Evolutionary conservation across 176 grass and related monocot genomes (phyloP), one percentile per base, ranked within the genome.

Genomic region (Carex littledalei): DNA sequence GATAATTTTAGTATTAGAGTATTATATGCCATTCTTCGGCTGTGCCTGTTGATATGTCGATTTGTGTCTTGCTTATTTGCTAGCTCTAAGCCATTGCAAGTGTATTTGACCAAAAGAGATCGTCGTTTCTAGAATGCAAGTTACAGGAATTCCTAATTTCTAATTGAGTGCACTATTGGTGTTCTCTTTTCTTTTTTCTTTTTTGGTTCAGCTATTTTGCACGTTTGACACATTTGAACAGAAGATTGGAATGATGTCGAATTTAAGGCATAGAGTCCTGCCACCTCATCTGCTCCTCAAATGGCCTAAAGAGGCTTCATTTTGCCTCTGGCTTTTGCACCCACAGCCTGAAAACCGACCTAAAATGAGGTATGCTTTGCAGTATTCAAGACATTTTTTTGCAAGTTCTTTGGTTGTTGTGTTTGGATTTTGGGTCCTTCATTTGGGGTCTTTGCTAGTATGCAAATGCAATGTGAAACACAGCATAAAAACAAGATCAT

Each of bases 291-390:
- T 95, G 55, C 88, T 99, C 49, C 91, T 95, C 71, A 99, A 91
- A 72, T 94, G 96, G 93, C 85, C 96, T 52, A 95, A 94, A 86
- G 96, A 99, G 86, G 96, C 93, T 45, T 94, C 96, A 26, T 95
- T 95, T 83, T 95, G 96, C 87, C 93, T 95, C 81, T 85, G 92
- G 90, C 82, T 99, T n/a, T 92, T 95, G 96, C 96, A 95, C 84
- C 96, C 96, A 18, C 74, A 79, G n/a, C 91, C 88, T 0, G 91
- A 91, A 45, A 93, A 84, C 50, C 89, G 96, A 20, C 96, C 96
- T 26, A 99, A 99, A 81, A 94, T 92, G 73, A 89, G 96, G 96
- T 99, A 24, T 31, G 58, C 80, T 65, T 76, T 47, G 29, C 62
- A 26, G 4, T 78, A 17, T 26, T 55, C 32, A 12, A 6, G 3